phyloP scores from a whole-genome alignment of 805 yeast species.

The Teunomyces tritomae region DNA sequence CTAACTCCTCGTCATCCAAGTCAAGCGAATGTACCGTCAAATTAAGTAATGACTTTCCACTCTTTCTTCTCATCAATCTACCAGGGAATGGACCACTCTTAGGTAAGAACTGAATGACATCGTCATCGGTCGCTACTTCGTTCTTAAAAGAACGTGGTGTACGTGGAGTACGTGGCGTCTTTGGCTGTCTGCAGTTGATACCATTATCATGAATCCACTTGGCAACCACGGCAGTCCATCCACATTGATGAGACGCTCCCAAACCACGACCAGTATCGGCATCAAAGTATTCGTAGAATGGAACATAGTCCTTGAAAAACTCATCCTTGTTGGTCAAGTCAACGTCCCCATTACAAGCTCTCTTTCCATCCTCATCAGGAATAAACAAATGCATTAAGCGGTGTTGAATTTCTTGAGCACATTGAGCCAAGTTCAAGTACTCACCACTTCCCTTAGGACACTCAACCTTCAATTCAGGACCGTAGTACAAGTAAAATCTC shows the following conservation, averaged over 20 bases:
- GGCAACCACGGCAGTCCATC: conserved; percentile 94
- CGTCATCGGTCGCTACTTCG: conserved; percentile 14
- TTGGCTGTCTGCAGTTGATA: conserved; percentile 57
- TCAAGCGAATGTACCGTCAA: conserved; percentile 67
- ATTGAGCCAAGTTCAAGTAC: conserved; percentile 74
- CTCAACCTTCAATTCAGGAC: conserved; percentile 79
- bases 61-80: conserved; percentile 59
- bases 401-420: conserved; percentile 87
- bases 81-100: conserved; percentile 51
- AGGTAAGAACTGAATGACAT: conserved; percentile 41
- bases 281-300: conserved; percentile 86
- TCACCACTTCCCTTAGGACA: conserved; percentile 86
- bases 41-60: conserved; percentile 70
- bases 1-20: conserved; percentile 58
- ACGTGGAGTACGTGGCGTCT: conserved; percentile 37
- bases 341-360: conserved; percentile 78
- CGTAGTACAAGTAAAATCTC: conserved; percentile 84
- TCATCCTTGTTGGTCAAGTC: conserved; percentile 56
- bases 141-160: conserved; percentile 22
- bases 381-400: conserved; percentile 75
- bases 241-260: conserved; percentile 93
- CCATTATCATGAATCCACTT: conserved; percentile 91
- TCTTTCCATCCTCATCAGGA: conserved; percentile 59
- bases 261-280: conserved; percentile 94
- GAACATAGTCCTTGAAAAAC: conserved; percentile 69